A percentile compares a stretch with the other conserved stretches of the same genome.
These are phyloP conservation scores for Colletotrichum sp. DNA, from an alignment of 2,329 filamentous ascomycete species.

Conservation along the genomic window DNA sequence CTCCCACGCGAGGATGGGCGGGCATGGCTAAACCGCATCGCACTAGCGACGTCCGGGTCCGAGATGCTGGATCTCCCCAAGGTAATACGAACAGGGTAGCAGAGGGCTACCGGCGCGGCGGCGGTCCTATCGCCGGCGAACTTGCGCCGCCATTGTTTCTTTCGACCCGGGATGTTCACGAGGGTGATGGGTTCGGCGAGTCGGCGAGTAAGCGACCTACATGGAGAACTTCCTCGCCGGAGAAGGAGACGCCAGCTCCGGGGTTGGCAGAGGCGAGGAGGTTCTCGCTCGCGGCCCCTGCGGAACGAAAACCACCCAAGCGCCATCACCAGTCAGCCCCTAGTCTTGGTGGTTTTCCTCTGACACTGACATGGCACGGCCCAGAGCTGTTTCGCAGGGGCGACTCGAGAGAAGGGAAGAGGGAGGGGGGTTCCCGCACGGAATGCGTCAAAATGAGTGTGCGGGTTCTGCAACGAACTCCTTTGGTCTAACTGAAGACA, in stretches of 20 bases:
- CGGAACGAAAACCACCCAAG: background rate
- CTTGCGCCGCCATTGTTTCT: too few relatives aligned
- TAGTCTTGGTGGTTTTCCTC: background rate
- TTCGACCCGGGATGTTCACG: background rate
- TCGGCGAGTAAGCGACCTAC: background rate
- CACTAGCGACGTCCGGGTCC: background rate
- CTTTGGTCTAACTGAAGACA: background rate
- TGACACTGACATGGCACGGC: slow-evolving; percentile 5
- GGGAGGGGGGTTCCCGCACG: background rate
- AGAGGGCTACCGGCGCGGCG: background rate
- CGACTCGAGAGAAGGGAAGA: background rate
- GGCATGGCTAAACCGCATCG: background rate
- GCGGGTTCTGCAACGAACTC: background rate
- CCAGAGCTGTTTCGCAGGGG: slow-evolving; percentile 7
- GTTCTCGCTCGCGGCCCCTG: background rate
- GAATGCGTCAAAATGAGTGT: background rate
- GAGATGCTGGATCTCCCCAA: background rate
- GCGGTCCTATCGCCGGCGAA: background rate
- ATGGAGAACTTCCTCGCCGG: background rate
- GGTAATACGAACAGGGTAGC: background rate
- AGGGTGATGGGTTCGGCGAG: background rate
- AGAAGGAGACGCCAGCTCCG: background rate
- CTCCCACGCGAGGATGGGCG: background rate
- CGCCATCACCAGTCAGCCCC: background rate
- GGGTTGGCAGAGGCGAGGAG: background rate